Evolutionary conservation across 1,284 basidiomycete species (phyloP).

Genomic region (Heterobasidion annosum): DNA sequence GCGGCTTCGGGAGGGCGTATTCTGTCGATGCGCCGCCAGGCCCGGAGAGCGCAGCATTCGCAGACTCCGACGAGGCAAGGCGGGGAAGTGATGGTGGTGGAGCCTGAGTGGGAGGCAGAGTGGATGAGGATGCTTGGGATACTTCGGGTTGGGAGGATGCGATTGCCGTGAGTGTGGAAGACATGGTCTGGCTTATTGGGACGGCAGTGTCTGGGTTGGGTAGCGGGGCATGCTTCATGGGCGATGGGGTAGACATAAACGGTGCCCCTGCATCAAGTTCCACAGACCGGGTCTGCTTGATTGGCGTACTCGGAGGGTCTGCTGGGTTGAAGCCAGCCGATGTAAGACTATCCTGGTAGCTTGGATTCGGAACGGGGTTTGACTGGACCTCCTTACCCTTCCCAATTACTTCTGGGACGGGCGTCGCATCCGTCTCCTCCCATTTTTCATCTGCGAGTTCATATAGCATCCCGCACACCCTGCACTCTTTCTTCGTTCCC

Average conservation of each 20-base stretch:
- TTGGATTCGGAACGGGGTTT: not conserved
- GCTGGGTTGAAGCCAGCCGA: constrained; percentile 2
- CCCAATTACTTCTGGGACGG: not conserved
- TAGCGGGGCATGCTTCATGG: constrained; percentile 20
- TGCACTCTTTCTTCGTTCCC: constrained; percentile 41
- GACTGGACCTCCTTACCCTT: constrained; percentile 7
- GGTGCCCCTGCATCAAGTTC: constrained; percentile 11
- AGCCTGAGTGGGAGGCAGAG: not conserved
- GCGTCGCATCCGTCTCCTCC: constrained; percentile 30
- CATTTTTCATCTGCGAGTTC: constrained; percentile 67
- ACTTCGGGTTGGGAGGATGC: not conserved
- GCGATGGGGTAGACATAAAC: constrained; percentile 20
- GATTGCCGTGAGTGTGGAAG: constrained; percentile 9
- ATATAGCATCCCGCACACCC: constrained; percentile 60
- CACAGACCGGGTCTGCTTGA: not conserved
- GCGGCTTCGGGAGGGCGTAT: constrained; percentile 50
- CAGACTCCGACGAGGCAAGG: not conserved
- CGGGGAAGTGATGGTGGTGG: not conserved
- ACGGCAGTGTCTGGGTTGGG: constrained; percentile 21
- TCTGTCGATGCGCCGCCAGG: constrained; percentile 22
- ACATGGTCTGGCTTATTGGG: constrained; percentile 9
- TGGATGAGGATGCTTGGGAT: not conserved
- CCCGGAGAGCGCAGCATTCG: constrained; percentile 27
- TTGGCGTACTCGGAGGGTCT: not conserved
- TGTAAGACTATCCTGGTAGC: constrained; percentile 3